Evolutionary conservation across 257 asterid genomes (phyloP).

Genomic region (Cynanchum wilfordii): DNA sequence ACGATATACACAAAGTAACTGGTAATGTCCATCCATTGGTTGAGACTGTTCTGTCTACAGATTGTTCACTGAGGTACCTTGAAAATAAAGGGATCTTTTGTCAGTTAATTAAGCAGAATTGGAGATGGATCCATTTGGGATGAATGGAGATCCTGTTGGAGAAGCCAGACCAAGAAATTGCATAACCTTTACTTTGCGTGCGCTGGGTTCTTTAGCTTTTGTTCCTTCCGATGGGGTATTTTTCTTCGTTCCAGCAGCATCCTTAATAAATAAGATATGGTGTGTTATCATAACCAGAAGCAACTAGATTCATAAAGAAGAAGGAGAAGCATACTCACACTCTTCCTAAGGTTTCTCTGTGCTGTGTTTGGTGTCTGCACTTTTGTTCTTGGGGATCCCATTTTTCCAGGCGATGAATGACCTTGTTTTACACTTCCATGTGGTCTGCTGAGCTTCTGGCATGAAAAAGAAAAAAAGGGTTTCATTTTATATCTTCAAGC

Average conservation of each 20-base stretch:
- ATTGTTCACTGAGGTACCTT: background rate
- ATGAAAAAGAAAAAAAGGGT: background rate
- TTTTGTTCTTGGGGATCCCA: constrained; percentile 5
- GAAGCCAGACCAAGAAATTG: constrained; percentile 33
- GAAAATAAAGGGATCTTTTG: background rate
- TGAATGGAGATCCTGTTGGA: constrained; percentile 35
- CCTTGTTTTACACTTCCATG: background rate
- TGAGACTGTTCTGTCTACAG: background rate
- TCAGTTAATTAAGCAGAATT: background rate
- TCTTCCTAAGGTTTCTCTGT: background rate
- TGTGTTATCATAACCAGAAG: too few species aligned
- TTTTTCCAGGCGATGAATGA: background rate
- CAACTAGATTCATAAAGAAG: background rate
- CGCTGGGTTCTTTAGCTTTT: constrained; percentile 10
- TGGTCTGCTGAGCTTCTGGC: constrained; percentile 9
- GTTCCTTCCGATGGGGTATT: constrained; percentile 11
- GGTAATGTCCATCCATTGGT: background rate
- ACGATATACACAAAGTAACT: background rate
- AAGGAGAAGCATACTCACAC: constrained; percentile 13
- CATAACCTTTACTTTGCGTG: constrained; percentile 28
- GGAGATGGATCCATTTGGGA: background rate
- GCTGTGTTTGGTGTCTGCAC: constrained; percentile 4
- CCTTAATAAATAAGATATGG: background rate
- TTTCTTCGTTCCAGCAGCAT: background rate
- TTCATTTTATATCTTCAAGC: background rate